A percentile compares a stretch with the other conserved stretches of the same genome.
Conservation (phyloP, 2,329 filamentous ascomycete genomes). For the Pyricularia sp. region DNA sequence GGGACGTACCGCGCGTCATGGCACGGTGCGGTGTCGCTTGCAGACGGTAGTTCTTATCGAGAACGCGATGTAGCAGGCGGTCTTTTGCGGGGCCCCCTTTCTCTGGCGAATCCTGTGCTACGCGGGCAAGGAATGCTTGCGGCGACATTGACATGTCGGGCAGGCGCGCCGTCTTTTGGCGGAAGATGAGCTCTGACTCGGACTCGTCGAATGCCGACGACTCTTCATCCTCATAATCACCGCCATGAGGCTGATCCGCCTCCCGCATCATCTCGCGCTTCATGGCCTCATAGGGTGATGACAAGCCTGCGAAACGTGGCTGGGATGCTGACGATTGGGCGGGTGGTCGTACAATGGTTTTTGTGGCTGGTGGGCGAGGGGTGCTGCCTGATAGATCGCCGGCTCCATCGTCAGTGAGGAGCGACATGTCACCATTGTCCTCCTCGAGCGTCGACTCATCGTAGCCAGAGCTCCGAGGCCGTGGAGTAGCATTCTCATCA, state of each 20-base stretch:
- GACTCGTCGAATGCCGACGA: constrained; percentile 23
- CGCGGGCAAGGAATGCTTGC: constrained; percentile 30
- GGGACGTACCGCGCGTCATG: constrained; percentile 27
- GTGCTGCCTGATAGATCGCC: constrained; percentile 53
- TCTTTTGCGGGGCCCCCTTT: constrained; percentile 28
- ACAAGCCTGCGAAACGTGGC: constrained; percentile 49
- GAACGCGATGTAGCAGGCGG: constrained; percentile 75
- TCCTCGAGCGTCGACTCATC: constrained; percentile 30
- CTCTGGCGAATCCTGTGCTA: constrained; percentile 2
- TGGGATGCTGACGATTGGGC: constrained; percentile 40
- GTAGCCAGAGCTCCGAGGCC: constrained; percentile 12
- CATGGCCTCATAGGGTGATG: constrained; percentile 65
- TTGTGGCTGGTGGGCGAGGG: constrained; percentile 42
- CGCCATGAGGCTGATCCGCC: constrained; percentile 8
- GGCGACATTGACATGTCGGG: constrained; percentile 54
- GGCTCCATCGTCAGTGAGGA: constrained; percentile 50
- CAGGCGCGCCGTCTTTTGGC: constrained; percentile 39
- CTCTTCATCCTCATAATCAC: constrained; percentile 24
- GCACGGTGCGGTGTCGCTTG: constrained; percentile 74
- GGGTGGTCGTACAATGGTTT: constrained; percentile 36
- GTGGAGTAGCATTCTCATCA: constrained; percentile 23
- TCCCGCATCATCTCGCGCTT: constrained; percentile 47
- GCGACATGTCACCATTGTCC: constrained; percentile 43
- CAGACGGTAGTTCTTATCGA: constrained; percentile 90
- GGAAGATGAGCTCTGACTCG: constrained; percentile 29